Evolutionary conservation across 2,329 filamentous ascomycete species (phyloP), one percentile per base, ranked within the genome.

Genomic region (Penicillium nordicum): DNA sequence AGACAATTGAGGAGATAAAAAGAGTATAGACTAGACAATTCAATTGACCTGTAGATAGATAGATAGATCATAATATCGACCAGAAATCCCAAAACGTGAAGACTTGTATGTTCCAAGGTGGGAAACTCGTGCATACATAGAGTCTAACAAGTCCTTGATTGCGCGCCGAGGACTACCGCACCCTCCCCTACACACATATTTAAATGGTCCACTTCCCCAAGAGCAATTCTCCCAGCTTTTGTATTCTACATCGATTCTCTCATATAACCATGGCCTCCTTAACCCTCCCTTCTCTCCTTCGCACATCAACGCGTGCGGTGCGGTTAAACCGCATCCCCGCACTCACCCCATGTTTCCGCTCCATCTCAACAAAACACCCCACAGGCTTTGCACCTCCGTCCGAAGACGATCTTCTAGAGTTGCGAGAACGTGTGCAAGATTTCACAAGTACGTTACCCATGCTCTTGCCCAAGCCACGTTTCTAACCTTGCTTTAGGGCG

Each of bases 381-480:
- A 78, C 79, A 53, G 82, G 81, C 63, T 89, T 89, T 70, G 76
- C 76, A 4, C 80, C 85, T 11, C 92, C 92, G 0, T 82, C 88
- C 0, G 78, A 84, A 43, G 82, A 86, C 56, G 92, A 96, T 54
- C 82, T 96, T 8, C 76, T 87, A 23, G 91, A 96, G 76, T 80
- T 96, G 57, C 85, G 92, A 56, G 90, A 92, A 68, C 81, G 88
- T 27, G 91, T 95, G 29, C 89, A 92, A 67, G 92, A 97, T 55
- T 99, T 99, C 69, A 87, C 90, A 23, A 77, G 83, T 80, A 67
- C 44, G 72, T 14, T 5, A 14, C 10, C 16, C 6, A 4, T n/a
- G 25, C 7, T 18, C 37, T 21, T 30, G 10, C 45, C 30, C 34
- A 16, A n/a, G 18, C 4, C 5, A 5, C 21, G 18, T 12, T 46